These are phyloP conservation scores for Jatropha podagrica DNA, from an alignment of 441 rosid species.

Conservation along the genomic window DNA sequence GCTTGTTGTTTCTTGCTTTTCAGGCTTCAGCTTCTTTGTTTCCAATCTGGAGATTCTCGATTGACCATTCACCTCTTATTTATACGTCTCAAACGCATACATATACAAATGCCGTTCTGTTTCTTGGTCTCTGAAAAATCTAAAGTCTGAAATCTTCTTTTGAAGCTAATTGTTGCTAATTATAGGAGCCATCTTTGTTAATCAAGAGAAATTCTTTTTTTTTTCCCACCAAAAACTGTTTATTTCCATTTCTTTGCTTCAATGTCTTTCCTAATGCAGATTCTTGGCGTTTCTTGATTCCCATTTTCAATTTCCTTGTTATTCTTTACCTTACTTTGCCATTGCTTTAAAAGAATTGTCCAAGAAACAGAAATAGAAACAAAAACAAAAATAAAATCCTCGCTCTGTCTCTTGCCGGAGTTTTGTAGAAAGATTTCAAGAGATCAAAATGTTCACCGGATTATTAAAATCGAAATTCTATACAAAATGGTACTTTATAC, in stretches of 20 bases:
- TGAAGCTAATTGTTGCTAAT: background rate
- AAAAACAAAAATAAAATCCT: background rate
- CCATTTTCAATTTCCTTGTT: background rate
- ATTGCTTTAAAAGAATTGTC: background rate
- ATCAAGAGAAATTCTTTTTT: background rate
- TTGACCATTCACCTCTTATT: conserved; percentile 14
- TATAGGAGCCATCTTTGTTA: background rate
- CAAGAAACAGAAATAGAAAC: background rate
- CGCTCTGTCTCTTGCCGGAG: background rate
- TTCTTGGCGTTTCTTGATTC: conserved; percentile 4
- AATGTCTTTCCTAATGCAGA: conserved; percentile 20
- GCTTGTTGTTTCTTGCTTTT: conserved; percentile 5
- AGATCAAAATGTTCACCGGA: background rate
- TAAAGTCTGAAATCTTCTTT: background rate
- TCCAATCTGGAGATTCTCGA: conserved; percentile 20
- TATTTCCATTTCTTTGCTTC: conserved; percentile 32
- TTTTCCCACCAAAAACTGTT: background rate
- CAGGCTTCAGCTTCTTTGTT: conserved; percentile 4
- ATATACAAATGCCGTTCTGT: background rate
- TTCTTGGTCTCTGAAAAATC: background rate
- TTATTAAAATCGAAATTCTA: conserved; percentile 9
- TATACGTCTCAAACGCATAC: background rate
- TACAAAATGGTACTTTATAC: conserved; percentile 48
- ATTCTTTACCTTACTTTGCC: background rate
- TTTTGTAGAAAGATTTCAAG: background rate